Base-by-base conservation (phyloP, 2,329 filamentous ascomycete genomes). In the Pseudocercospora fijiensis region DNA sequence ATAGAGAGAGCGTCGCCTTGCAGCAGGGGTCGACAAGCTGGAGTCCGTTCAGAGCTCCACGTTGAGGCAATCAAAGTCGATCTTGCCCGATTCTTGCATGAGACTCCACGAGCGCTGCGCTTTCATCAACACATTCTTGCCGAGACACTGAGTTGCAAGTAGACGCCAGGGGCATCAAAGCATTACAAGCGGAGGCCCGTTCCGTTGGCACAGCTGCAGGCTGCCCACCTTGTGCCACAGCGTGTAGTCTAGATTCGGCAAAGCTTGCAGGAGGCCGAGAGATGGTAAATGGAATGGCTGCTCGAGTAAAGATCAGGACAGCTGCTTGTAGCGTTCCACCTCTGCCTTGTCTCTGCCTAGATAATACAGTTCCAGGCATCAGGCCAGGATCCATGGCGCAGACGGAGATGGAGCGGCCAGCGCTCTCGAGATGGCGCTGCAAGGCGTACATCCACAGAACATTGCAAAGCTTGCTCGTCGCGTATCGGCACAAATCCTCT, bases 381-480 rank as follows among this genome's bases (percentile, higher is more conserved):
- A 83, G 72, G 0, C 81, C 81, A 1, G 82, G 82, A 67, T 83
- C 78, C 43, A 82, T 77, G 0, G 79, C 76, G 4, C 66, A 76
- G 1, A 82, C 79, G 0, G 79, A 80, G 69, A 70, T 62, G 67
- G 75, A 10, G 65, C 65, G 26, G 53, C 67, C 60, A n/a, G 30
- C 33, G 22, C 72, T 63, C 7, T 67, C 41, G 2, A 83, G 69
- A 0, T 75, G 77, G 2, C 76, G 70, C 13, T 78, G 67, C 11
- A 84, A 71, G 0, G 80, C 80, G 63, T 83, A 82, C 16, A 74
- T 75, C 78, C 81, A 85, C 18, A 84, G 63, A 0, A 84, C 65
- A 70, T 84, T 84, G 24, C 72, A 75, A 2, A 84, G 74, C 73
- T 85, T 84, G 62, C 73, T 77, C 7, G 73, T 81, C 1, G 77